Percentiles rank a stretch among this genome's conserved stretches.
These are phyloP conservation scores for Kockovaella imperatae DNA, from an alignment of 768 basidiomycete species.

Conservation along the genomic window DNA sequence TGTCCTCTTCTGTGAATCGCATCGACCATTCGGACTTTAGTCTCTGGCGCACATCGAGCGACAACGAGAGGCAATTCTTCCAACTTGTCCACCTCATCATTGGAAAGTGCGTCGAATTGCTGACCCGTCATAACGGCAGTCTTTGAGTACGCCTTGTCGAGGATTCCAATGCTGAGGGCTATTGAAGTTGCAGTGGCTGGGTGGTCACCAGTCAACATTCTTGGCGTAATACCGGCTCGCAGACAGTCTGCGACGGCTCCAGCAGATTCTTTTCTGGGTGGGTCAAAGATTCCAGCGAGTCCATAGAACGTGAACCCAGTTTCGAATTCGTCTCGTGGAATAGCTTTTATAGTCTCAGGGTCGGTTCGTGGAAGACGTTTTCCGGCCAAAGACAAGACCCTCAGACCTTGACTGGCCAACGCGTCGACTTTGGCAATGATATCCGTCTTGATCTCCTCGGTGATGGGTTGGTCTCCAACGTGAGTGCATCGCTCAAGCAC, in stretches of 20 bases:
- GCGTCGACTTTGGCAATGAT: constrained; percentile 37
- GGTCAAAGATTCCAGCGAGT: constrained; percentile 54
- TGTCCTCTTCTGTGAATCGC: constrained; percentile 55
- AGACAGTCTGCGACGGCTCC: constrained; percentile 53
- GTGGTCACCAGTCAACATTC: constrained; percentile 55
- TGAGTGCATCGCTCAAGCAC: constrained; percentile 51
- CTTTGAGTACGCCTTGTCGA: constrained; percentile 36
- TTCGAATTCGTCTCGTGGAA: constrained; percentile 50
- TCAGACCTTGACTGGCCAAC: constrained; percentile 47
- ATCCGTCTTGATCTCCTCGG: constrained; percentile 26
- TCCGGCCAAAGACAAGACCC: constrained; percentile 47
- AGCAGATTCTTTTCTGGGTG: constrained; percentile 53
- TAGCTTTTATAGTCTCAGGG: constrained; percentile 34
- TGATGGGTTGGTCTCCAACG: constrained; percentile 28
- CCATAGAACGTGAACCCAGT: constrained; percentile 51
- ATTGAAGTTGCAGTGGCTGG: constrained; percentile 54
- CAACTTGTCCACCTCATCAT: constrained; percentile 52
- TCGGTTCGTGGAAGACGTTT: constrained; percentile 39
- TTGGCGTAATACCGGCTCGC: constrained; percentile 52
- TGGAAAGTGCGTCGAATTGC: constrained; percentile 53
- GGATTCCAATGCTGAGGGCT: constrained; percentile 51
- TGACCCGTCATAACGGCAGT: constrained; percentile 46
- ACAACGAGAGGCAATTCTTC: constrained; percentile 54
- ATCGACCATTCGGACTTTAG: constrained; percentile 49
- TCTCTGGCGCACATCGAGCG: constrained; percentile 53